Conservation (phyloP, 345 rosid genomes). For the Hevea brasiliensis region DNA sequence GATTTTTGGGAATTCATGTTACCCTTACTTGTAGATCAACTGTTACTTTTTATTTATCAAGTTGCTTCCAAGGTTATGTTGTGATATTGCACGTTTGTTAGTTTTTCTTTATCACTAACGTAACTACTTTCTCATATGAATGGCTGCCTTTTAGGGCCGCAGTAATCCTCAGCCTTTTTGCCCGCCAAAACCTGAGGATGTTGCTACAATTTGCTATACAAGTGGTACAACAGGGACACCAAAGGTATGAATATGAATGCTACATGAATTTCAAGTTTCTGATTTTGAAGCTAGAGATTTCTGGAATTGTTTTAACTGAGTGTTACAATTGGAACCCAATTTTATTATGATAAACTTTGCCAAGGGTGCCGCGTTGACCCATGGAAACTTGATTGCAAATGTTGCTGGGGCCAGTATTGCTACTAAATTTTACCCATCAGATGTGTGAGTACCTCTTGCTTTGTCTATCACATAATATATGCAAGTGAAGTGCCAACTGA, state of each 20-base stretch:
- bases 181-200: slow-evolving; percentile 77
- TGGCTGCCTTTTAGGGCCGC: slow-evolving; percentile 61
- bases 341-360: slow-evolving; percentile 20
- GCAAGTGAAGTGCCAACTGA: slow-evolving; percentile 1
- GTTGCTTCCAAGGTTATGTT: neutral
- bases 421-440: slow-evolving; percentile 66
- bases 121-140: slow-evolving; percentile 11
- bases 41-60: too few relatives aligned
- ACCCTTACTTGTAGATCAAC: neutral
- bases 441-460: slow-evolving; percentile 58
- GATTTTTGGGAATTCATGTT: neutral
- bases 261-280: slow-evolving; percentile 18
- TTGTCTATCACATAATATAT: slow-evolving; percentile 9
- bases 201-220: slow-evolving; percentile 94
- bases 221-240: slow-evolving; percentile 99
- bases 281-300: slow-evolving; percentile 6
- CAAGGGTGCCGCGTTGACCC: slow-evolving; percentile 87
- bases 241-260: slow-evolving; percentile 58
- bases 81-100: neutral
- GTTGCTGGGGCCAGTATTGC: slow-evolving; percentile 65
- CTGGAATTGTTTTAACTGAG: slow-evolving; percentile 10
- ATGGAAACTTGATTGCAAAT: slow-evolving; percentile 80
- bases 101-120: neutral
- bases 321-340: slow-evolving; percentile 24
- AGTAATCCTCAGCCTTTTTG: slow-evolving; percentile 62